Evolutionary conservation across 345 rosid species (phyloP).

Genomic region (Kernera saxatilis): DNA sequence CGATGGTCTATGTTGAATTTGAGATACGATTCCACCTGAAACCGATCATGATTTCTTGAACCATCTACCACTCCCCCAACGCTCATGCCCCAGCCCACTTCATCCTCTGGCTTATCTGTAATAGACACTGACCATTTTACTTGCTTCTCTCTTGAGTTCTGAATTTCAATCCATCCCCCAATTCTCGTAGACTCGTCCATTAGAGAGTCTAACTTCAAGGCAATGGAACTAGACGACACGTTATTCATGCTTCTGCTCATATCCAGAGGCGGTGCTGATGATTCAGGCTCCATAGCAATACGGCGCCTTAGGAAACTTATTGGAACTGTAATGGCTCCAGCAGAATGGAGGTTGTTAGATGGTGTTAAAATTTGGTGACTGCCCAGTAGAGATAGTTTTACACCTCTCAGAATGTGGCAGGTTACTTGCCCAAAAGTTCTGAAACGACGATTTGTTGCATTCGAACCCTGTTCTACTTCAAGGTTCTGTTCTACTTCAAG

Average conservation of each 20-base stretch:
- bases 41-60: constrained; percentile 34
- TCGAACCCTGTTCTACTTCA: constrained; percentile 25
- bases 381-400: constrained; percentile 59
- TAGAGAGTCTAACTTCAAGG: constrained; percentile 60
- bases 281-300: constrained; percentile 20
- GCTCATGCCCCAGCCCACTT: constrained; percentile 72
- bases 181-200: constrained; percentile 54
- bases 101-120: constrained; percentile 59
- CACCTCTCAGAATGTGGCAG: constrained; percentile 48
- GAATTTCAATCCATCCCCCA: constrained; percentile 76
- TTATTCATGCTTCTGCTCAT: constrained; percentile 10
- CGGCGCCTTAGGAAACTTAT: constrained; percentile 34
- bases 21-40: constrained; percentile 64
- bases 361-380: constrained; percentile 41
- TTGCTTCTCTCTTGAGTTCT: constrained; percentile 36
- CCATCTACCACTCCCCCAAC: constrained; percentile 49
- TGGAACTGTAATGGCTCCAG: constrained; percentile 55
- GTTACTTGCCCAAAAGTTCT: constrained; percentile 70
- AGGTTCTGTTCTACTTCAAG: constrained; percentile 28
- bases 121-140: constrained; percentile 56
- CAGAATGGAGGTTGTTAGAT: constrained; percentile 19
- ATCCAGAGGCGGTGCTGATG: constrained; percentile 23
- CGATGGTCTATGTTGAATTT: constrained; percentile 43
- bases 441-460: constrained; percentile 36
- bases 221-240: constrained; percentile 38